A percentile compares a stretch with the other conserved stretches of the same genome.
These are phyloP conservation scores for Penicillium malachiteum DNA, from an alignment of 495 filamentous ascomycete species.

Conservation along the genomic window DNA sequence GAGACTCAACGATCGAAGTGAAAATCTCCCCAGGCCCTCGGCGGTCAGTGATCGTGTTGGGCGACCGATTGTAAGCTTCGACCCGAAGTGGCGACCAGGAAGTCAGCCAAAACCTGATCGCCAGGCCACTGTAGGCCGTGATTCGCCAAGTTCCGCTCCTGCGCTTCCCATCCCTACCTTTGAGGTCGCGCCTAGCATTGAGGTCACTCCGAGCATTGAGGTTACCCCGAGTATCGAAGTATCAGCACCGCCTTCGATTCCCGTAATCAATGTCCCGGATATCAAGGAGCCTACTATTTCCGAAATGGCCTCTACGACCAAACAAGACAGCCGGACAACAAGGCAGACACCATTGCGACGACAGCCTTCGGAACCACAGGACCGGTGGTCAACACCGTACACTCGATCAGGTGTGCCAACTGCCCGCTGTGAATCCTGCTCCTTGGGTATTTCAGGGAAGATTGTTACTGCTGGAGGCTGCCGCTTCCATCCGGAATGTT, in stretches of 20 bases:
- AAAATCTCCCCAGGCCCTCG: slow-evolving; percentile 79
- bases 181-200: slow-evolving; percentile 32
- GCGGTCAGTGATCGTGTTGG: slow-evolving; percentile 81
- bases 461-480: slow-evolving; percentile 76
- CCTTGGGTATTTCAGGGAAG: slow-evolving; percentile 79
- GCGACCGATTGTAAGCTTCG: slow-evolving; percentile 92
- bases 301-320: slow-evolving; percentile 24
- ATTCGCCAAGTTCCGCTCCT: slow-evolving; percentile 29
- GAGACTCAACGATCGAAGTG: slow-evolving; percentile 77
- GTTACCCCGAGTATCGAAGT: slow-evolving; percentile 36
- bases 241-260: slow-evolving; percentile 49
- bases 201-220: slow-evolving; percentile 32
- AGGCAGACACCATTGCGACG: slow-evolving; percentile 26
- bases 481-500: slow-evolving; percentile 95
- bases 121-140: slow-evolving; percentile 7
- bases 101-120: slow-evolving; percentile 28
- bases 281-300: slow-evolving; percentile 44
- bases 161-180: slow-evolving; percentile 38
- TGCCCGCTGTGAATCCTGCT: slow-evolving; percentile 81
- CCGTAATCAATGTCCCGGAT: slow-evolving; percentile 63
- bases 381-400: slow-evolving; percentile 41
- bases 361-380: slow-evolving; percentile 26
- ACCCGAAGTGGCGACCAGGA: slow-evolving; percentile 71
- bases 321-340: slow-evolving; percentile 8
- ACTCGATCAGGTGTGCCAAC: slow-evolving; percentile 61